Evolutionary conservation across 179 eudicot species (phyloP), one percentile per base, ranked within the genome.

Genomic region (Monotropa hypopitys): DNA sequence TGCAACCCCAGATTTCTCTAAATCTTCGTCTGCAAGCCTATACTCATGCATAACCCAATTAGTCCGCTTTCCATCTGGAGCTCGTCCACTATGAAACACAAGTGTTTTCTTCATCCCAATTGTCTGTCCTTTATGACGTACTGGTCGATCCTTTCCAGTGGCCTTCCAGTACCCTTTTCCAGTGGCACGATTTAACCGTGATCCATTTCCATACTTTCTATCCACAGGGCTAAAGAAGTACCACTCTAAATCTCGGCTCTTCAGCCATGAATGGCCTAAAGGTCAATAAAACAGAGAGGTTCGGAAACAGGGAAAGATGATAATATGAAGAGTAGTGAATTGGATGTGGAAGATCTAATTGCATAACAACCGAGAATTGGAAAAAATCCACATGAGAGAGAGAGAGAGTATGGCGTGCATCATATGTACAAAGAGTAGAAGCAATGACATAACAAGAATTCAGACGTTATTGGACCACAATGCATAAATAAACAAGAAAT

Each of bases 21-120:
- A 83, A 47, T 89, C 97, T 45, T 90, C 87, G 66, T 94, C 98
- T 4, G 88, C 86, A 68, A 94, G 88, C 69, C 98, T 83, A 72
- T 94, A 94, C 77, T 94, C 98, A 79, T 94, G 98, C 98, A 94
- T 94, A 23, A 94, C 98, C 98, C 98, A 94, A 80, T 94, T 94
- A 43, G 98, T 94, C 56, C 98, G 85, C 85, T 90, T 88, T 23
- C 98, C 98, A 75, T 90, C 93, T 1, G 98, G 98, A 56, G 98
- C 98, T 73, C 98, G 88, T 4, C 98, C 98, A 77, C 94, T 86
- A 82, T 94, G 96, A 79, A 92, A 94, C 38, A 94, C 98, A 43
- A 94, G 94, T 8, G 98, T 94, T 76, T 94, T 94, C 82, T 94
- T 94, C 98, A 92, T 92, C 71, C 97, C 98, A 77, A 94, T 93